A percentile compares a stretch with the other conserved stretches of the same genome.
phyloP scores from a whole-genome alignment of 257 asterid species.

The Solanum ossicruentum region DNA sequence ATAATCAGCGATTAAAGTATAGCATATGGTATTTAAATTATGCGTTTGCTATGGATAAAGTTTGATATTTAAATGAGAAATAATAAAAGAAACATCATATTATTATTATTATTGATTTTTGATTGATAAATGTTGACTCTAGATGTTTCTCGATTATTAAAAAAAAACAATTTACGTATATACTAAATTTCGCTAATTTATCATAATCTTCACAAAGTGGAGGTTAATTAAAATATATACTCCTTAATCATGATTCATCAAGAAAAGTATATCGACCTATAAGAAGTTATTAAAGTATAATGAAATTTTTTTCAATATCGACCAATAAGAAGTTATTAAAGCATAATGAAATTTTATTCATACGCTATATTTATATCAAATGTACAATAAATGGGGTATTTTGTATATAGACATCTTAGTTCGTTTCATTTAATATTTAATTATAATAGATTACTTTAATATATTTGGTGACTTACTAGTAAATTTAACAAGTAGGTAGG shows the following conservation, averaged over 20 bases:
- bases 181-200: background rate
- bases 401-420: background rate
- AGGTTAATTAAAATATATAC: background rate
- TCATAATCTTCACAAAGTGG: background rate
- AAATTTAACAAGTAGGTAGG: background rate
- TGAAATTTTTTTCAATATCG: too few relatives aligned
- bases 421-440: background rate
- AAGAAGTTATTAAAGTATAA: background rate
- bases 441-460: background rate
- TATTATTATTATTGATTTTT: background rate
- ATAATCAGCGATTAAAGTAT: too few relatives aligned
- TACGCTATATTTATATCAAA: background rate
- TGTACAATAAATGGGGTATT: background rate
- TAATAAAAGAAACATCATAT: too few relatives aligned
- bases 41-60: rapidly evolving
- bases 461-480: background rate
- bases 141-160: background rate
- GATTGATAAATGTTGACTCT: too few relatives aligned
- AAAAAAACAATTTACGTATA: too few relatives aligned
- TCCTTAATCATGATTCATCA: background rate
- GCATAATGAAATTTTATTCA: too few relatives aligned
- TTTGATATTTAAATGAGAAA: background rate
- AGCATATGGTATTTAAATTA: too few relatives aligned
- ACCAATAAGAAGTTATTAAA: background rate
- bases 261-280: background rate